These are phyloP conservation scores for Solanum neorickii DNA, from an alignment of 257 asterid species.

Conservation along the genomic window DNA sequence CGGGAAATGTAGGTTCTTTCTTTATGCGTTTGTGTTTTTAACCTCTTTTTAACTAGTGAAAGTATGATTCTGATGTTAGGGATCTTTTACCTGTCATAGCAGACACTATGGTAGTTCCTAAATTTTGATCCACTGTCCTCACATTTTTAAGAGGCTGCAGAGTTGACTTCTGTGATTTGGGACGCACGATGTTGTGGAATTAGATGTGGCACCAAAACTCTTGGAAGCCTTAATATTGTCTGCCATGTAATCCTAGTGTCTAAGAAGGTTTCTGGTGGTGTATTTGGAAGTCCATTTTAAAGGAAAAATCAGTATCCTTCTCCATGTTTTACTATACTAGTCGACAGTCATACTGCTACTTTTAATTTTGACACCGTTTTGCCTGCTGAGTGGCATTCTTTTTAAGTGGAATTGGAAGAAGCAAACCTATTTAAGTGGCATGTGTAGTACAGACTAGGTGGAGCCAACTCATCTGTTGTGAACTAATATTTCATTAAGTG, in stretches of 20 bases:
- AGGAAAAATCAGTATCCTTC: not conserved
- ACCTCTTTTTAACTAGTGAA: not conserved
- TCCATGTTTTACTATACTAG: not conserved
- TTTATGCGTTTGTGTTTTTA: not conserved
- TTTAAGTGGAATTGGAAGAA: not conserved
- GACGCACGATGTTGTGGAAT: not conserved
- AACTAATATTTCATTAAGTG: not conserved
- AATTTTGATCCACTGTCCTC: not conserved
- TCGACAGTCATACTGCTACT: not conserved
- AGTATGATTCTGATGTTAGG: not conserved
- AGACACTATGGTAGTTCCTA: not conserved
- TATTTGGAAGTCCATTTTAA: not conserved
- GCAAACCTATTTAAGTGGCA: not conserved
- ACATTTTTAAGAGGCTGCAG: not conserved
- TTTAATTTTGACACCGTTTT: not conserved
- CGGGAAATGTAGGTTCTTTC: slow-evolving; percentile 77
- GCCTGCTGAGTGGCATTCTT: not conserved
- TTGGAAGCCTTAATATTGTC: not conserved
- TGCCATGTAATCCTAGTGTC: not conserved
- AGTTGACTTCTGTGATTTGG: not conserved
- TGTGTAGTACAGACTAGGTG: not conserved
- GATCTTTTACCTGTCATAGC: not conserved
- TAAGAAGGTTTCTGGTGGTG: not conserved
- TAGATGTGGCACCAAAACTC: not conserved
- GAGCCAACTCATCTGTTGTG: not conserved